Base-by-base conservation (phyloP, 2,329 filamentous ascomycete genomes). In the Hypoxylon sp. region DNA sequence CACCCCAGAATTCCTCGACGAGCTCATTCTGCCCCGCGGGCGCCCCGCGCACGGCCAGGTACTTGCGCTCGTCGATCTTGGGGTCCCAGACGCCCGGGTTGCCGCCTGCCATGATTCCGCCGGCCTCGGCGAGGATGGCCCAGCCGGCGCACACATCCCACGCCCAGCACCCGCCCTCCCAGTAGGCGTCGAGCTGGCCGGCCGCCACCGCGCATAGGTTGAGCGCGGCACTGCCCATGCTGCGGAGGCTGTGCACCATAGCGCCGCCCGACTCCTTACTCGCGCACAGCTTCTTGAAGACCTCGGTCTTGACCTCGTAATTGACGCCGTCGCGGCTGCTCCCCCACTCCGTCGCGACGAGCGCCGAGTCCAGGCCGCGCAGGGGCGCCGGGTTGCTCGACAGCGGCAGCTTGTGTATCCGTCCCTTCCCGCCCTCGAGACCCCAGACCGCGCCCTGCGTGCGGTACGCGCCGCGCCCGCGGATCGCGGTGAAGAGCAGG, bases 91-190 rank as follows among this genome's bases (percentile, higher is more conserved):
- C 84, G 0, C 90, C 91, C 0, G 90, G 88, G 74, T 94, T 93
- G 4, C 88, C 90, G 73, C 89, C 84, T 6, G 85, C 90, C 81
- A 94, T 87, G 53, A 86, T 80, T 0, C 91, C 91, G 0, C 91
- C 92, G 0, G 91, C 90, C 80, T 94, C 91, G 28, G 80, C 79
- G 24, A 94, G 79, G 63, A 94, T 89, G 60, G 89, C 87, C 91
- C 91, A 94, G 0, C 89, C 91, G 4, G 92, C 92, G 73, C 90
- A 92, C 2, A 94, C 91, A 75, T 94, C 91, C 91, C 91, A 94
- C 1, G 91, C 90, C 86, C 91, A 94, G 76, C 90, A 93, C 0
- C 92, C 91, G 37, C 89, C 91, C 78, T 94, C 91, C 91, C 91
- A 94, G 75, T 92, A 94, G 20, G 87, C 71, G 74, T 94, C 91